Evolutionary conservation across 2,329 filamentous ascomycete genomes (phyloP).

Genomic region (Xylariaceae sp.): DNA sequence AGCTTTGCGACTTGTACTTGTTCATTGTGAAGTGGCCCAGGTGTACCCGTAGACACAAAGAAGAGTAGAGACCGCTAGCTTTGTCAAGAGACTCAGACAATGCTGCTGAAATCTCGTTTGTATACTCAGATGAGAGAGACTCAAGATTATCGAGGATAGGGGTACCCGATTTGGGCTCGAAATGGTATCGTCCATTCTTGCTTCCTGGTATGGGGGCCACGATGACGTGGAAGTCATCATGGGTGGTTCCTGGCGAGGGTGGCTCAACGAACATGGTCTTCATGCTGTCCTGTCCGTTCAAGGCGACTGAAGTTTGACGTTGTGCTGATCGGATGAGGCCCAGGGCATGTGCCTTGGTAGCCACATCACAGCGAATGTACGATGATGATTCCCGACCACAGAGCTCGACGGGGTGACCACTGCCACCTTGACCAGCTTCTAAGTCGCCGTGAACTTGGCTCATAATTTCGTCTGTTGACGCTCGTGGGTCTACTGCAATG

Average conservation of each 20-base stretch:
- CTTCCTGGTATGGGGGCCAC: slow-evolving; percentile 8
- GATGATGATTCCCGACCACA: slow-evolving; percentile 1
- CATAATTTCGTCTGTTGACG: slow-evolving; percentile 3
- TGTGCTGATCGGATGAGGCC: slow-evolving; percentile 17
- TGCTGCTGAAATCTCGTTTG: slow-evolving; percentile 8
- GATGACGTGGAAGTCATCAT: slow-evolving; percentile 12
- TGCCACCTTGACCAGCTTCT: slow-evolving; percentile 13
- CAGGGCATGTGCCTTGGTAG: slow-evolving; percentile 12
- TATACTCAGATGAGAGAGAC: slow-evolving; percentile 8
- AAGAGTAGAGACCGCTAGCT: slow-evolving; percentile 15
- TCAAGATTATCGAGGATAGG: not conserved
- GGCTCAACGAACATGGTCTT: slow-evolving; percentile 23
- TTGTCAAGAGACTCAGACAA: slow-evolving; percentile 18
- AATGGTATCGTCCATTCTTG: slow-evolving; percentile 8
- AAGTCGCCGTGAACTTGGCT: slow-evolving; percentile 33
- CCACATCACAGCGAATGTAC: slow-evolving; percentile 17
- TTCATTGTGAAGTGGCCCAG: slow-evolving; percentile 19
- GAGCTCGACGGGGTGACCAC: slow-evolving; percentile 11
- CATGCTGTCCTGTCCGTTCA: not conserved
- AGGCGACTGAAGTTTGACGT: slow-evolving; percentile 12
- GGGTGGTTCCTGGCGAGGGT: slow-evolving; percentile 5
- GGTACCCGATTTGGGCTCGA: slow-evolving; percentile 9
- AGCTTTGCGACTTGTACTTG: too few relatives aligned
- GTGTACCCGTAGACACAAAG: slow-evolving; percentile 14
- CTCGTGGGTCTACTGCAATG: too few relatives aligned